Evolutionary conservation across 2,329 filamentous ascomycete species (phyloP), one percentile per base, ranked within the genome.

Genomic region (Paraconiothyrium brasiliense): DNA sequence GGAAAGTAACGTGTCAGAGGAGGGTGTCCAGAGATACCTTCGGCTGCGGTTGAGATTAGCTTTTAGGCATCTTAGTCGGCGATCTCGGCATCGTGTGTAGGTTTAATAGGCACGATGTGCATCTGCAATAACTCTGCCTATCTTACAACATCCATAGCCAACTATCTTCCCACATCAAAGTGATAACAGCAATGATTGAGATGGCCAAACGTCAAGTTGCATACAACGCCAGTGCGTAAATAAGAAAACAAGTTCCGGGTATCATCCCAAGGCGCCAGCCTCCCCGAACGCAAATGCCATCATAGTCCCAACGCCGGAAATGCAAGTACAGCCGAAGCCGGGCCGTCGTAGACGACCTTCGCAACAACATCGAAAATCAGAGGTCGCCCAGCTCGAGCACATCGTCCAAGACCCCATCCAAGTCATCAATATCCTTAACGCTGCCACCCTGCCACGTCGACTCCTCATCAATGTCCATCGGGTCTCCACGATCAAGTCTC

Each of bases 401-500:
- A 55, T 78, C 79, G 64, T 83, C 81, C 58, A 83, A 64, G 11
- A 79, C 76, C 16, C 68, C 62, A 61, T 78, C 71, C 64, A 78
- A 49, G 16, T 67, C 67, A 0, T 64, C 62, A 5, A 73, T 51
- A 39, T 78, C 76, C 35, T 68, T 66, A 9, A 72, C 73, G n/a
- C 70, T 71, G 0, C 71, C 78, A 4, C 81, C 81, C 44, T 74
- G 72, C 79, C 81, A 83, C 0, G 68, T 67, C 58, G 70, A 70
- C 11, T 79, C 76, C 41, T 76, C 71, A n/a, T 71, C 75, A 13
- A 72, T 68, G 63, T 75, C 76, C 62, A 75, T 76, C 30, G 75
- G 75, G 20, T 75, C 70, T 6, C 76, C 78, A n/a, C 74, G 55
- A 22, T 71, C 70, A 5, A 73, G 54, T 5, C 65, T 61, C 66